A percentile compares a stretch with the other conserved stretches of the same genome.
These are phyloP conservation scores for Hondaea fermentalgiana DNA, from an alignment of 108 stramenopile species.

Conservation along the genomic window DNA sequence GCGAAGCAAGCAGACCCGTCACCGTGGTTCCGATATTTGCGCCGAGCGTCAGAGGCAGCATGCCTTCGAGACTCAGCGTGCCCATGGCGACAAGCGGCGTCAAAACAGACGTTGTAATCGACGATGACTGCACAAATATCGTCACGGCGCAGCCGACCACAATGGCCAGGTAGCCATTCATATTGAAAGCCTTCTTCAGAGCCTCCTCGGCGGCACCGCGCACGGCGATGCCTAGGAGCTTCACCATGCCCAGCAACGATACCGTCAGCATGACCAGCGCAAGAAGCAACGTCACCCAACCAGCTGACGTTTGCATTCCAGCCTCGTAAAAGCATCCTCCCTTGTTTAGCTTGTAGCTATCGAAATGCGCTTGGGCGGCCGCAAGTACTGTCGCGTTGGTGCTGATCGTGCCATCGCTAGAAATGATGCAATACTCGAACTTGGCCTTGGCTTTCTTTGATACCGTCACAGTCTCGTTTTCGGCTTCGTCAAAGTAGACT, in stretches of 20 bases:
- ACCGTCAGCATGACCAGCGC: constrained; percentile 56
- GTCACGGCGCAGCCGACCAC: constrained; percentile 64
- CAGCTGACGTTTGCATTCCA: constrained; percentile 47
- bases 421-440: neutral
- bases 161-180: constrained; percentile 69
- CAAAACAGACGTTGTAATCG: constrained; percentile 63
- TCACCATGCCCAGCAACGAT: constrained; percentile 67
- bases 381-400: neutral
- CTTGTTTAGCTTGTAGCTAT: neutral
- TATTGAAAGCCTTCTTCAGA: constrained; percentile 73
- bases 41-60: constrained; percentile 75
- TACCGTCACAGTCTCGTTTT: neutral
- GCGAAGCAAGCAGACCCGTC: constrained; percentile 35
- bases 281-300: constrained; percentile 60
- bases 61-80: constrained; percentile 52
- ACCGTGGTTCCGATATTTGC: constrained; percentile 76
- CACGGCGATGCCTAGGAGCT: constrained; percentile 48
- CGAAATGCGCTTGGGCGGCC: neutral
- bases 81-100: constrained; percentile 73
- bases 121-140: constrained; percentile 65
- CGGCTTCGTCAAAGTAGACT: too few species aligned
- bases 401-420: neutral
- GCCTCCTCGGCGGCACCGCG: constrained; percentile 44
- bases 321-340: neutral
- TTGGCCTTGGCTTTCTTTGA: neutral